Base-by-base conservation (phyloP, 1,139 yeast species). In the Spathaspora sp. region DNA sequence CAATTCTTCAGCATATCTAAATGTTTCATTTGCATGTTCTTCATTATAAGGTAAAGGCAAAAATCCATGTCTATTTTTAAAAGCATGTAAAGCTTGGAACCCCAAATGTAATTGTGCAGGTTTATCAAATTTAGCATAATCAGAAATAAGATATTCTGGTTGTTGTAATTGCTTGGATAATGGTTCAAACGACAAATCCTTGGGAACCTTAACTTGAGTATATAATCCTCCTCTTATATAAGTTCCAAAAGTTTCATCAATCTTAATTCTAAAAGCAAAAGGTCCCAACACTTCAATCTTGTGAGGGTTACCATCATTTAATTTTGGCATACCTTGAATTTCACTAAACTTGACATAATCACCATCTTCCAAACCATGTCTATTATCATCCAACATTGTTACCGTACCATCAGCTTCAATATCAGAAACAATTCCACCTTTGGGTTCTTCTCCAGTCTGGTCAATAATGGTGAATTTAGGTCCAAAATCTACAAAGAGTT, bases 341-440 rank as follows among this genome's bases (percentile, higher is more conserved):
- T 91, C 98, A n/a, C 88, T 64, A 60, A 91, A 91, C 62, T 85
- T 87, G 46, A 93, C 97, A 61, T 72, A 88, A 59, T 88, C 88
- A 16, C 97, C 98, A 64, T 89, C 97, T 70, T 90, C 89, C 48
- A 93, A 74, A 10, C 97, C 96, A 62, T 93, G 99, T 65, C 98
- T 84, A 51, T 81, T 84, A 56, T 90, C 98, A 61, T 88, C 97
- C 58, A 91, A 78, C 76, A 89, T 89, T 23, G 97, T 87, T 29
- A 93, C 97, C 4, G 91, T 85, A 45, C 99, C 99, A 59, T 89
- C 80, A n/a, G 74, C 64, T 60, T 90, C 97, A 52, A 93, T 84
- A 61, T 88, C 96, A 1, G 96, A 86, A 4, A 90, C 89, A 51
- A 88, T 87, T 38, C 99, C 99, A 3, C 83, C 65, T 43, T 75